Base-by-base conservation (phyloP, 2,329 filamentous ascomycete genomes). In the Fusarium musae region DNA sequence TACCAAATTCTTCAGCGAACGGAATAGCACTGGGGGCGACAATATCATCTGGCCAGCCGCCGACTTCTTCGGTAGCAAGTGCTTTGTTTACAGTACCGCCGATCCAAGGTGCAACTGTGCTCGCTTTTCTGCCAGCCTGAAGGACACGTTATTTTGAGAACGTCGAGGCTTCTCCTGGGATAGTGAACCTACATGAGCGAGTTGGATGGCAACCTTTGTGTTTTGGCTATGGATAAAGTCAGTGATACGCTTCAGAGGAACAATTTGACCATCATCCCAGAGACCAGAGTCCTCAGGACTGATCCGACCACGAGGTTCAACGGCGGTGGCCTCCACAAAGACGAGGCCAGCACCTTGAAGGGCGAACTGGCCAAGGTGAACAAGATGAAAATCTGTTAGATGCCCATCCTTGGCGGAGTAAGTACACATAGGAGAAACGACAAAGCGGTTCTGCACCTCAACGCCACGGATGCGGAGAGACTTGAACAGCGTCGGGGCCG, bases 191-290 rank as follows among this genome's bases (percentile, higher is more conserved):
- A 69, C 94, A 78, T 97, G 95, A 3, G 85, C 93, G 9, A 97
- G 86, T 84, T 97, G 95, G 69, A 97, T 91, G 58, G 89, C 94
- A 59, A 93, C 90, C 72, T 93, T 90, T 78, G 94, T 91, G 79
- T 87, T 88, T 82, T 97, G 95, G 32, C 88, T 90, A 84, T 97
- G 94, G 5, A 92, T 89, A 71, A 95, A 97, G 69, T 97, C 93
- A 40, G 91, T 89, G 50, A 96, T 88, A 66, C 89, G 88, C 79
- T 87, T 88, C 65, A 97, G 83, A 0, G 91, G 91, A 71, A 88
- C 91, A 68, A 95, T 92, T 81, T 98, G 95, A 39, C 88, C 90
- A 80, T 97, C 95, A 70, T 92, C 87, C 95, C 95, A 98, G 12
- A 98, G 83, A 2, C 95, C 94, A 17, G 85, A 83, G 80, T 96